phyloP scores from a whole-genome alignment of 2,329 filamentous ascomycete species.

The Fusarium verticillioides region DNA sequence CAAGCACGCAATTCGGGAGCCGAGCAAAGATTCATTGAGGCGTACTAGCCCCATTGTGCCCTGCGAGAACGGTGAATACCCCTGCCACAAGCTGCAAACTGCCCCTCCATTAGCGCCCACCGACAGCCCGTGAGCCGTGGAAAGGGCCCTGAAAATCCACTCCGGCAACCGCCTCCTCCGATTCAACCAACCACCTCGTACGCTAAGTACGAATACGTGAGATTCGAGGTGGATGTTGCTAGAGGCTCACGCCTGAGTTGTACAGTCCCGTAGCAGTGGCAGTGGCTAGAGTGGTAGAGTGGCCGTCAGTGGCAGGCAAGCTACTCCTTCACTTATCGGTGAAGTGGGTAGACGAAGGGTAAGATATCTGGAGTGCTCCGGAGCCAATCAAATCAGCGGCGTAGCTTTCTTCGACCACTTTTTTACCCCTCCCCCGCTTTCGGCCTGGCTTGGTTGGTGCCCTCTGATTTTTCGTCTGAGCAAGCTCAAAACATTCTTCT shows the following conservation, averaged over 20 bases:
- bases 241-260: slow-evolving; percentile 1
- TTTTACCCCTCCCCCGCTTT: slow-evolving; percentile 52
- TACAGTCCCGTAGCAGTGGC: background rate
- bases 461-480: slow-evolving; percentile 42
- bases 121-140: slow-evolving; percentile 43
- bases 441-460: slow-evolving; percentile 41
- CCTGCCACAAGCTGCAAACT: slow-evolving; percentile 35
- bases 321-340: slow-evolving; percentile 1
- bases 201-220: slow-evolving; percentile 41
- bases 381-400: slow-evolving; percentile 28
- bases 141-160: slow-evolving; percentile 35
- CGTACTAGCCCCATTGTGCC: slow-evolving; percentile 28
- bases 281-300: background rate
- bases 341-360: slow-evolving; percentile 7
- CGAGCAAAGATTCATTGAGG: slow-evolving; percentile 30
- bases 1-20: slow-evolving; percentile 46
- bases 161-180: slow-evolving; percentile 41
- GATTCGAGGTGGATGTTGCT: slow-evolving; percentile 26
- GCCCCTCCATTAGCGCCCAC: slow-evolving; percentile 42
- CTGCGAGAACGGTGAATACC: slow-evolving; percentile 37
- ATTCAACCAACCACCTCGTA: slow-evolving; percentile 32
- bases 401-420: slow-evolving; percentile 20
- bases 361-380: background rate
- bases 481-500: slow-evolving; percentile 31
- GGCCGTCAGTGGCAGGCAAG: background rate